Base-by-base conservation (phyloP, 768 basidiomycete genomes). In the Lyophyllum decastes region DNA sequence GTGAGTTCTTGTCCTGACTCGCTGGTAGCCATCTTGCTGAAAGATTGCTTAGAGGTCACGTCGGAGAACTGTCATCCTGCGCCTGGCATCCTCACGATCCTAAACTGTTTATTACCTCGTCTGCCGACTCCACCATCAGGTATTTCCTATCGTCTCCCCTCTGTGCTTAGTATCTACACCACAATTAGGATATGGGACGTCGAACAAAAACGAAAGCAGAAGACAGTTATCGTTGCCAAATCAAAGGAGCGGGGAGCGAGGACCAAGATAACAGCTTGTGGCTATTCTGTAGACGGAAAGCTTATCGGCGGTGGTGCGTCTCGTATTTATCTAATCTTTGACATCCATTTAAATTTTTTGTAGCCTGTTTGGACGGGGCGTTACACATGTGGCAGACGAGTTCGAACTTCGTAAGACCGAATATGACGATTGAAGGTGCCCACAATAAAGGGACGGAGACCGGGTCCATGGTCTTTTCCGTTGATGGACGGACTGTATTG, bases 91-190 rank as follows among this genome's bases (percentile, higher is more conserved):
- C 97, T 7, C 89, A 87, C 64, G 89, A 97, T 60, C 73, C 85
- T 14, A 82, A 90, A 60, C 71, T 80, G 34, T 98, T 98, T 73
- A 89, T 98, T 49, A 98, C 97, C 2, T 84, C 88, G 59, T 96
- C 94, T n/a, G 89, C 89, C 41, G 97, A 99, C 72, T 95, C 93
- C 0, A 98, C 97, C 0, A 90, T 99, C 53, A 85, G 96, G 91
- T 93, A 68, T 65, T 54, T 41, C 24, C 46, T 33, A 14, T 61
- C 78, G 58, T 1, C 2, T 34, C 2, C 22, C 46, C 41, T 27
- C 17, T 10, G 7, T 54, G 3, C 21, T 41, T 40, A 50, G 46
- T 40, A 54, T 26, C 44, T 21, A 60, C 38, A 51, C 48, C 49
- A 49, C 43, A 22, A 35, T 30, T 44, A 95, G 95, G 58, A 90